Evolutionary conservation across 768 basidiomycete genomes (phyloP).

Genomic region (Dioszegia aurantiaca): DNA sequence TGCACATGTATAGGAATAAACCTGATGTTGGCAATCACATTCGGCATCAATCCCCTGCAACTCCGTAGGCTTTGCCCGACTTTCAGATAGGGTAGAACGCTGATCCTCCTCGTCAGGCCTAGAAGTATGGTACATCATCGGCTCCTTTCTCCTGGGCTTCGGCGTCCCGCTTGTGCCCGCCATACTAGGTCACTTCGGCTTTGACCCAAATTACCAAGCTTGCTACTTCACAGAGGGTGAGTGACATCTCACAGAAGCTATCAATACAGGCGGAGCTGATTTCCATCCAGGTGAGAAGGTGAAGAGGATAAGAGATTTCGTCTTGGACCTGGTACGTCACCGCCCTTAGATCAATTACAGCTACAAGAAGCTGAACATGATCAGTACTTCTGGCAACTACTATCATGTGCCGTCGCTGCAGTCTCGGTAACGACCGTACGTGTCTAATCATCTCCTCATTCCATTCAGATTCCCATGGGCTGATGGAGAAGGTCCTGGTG

Average conservation of each 20-base stretch:
- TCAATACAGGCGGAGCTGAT: neutral
- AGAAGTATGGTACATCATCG: constrained; percentile 29
- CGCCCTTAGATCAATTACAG: neutral
- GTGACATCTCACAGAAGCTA: neutral
- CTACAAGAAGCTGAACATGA: constrained; percentile 8
- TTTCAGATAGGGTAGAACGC: neutral
- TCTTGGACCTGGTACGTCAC: constrained; percentile 15
- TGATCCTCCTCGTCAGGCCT: constrained; percentile 13
- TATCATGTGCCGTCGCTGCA: constrained; percentile 24
- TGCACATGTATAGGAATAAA: constrained; percentile 35
- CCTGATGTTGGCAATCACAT: constrained; percentile 30
- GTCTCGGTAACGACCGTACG: constrained; percentile 19
- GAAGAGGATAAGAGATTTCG: constrained; percentile 3
- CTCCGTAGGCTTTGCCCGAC: constrained; percentile 9
- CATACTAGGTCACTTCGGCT: constrained; percentile 24
- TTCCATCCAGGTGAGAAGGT: constrained; percentile 2
- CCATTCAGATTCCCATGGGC: neutral
- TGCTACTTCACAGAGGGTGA: constrained; percentile 21
- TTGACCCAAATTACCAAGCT: constrained; percentile 18
- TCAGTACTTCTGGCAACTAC: constrained; percentile 29
- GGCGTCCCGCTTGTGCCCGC: constrained; percentile 29
- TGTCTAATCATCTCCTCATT: neutral
- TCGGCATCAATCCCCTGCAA: constrained; percentile 28
- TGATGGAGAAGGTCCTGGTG: constrained; percentile 7
- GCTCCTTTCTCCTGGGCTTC: constrained; percentile 25